Evolutionary conservation across 1,139 yeast genomes (phyloP).

Genomic region (Kodamaea sp.): DNA sequence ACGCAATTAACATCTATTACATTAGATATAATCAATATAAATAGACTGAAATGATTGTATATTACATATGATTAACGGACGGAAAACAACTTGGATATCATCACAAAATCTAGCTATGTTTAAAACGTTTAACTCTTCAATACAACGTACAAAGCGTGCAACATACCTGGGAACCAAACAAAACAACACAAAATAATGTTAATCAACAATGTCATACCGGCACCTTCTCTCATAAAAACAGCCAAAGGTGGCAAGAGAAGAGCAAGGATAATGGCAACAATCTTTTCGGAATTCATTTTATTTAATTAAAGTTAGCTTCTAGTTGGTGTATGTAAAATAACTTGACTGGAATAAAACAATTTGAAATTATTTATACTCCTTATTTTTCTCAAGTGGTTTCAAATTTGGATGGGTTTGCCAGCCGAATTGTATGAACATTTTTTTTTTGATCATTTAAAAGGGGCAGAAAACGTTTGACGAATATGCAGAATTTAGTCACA

Average conservation of each 20-base stretch:
- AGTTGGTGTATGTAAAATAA: neutral
- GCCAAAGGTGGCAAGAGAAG: slow-evolving; percentile 69
- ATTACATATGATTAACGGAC: no score
- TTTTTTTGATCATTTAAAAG: no score
- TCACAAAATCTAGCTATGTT: no score
- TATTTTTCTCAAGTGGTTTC: neutral
- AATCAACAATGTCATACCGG: slow-evolving; percentile 57
- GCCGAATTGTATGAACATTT: no score
- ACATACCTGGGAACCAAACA: slow-evolving; percentile 73
- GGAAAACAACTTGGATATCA: no score
- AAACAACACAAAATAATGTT: slow-evolving; percentile 59
- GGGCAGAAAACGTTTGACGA: no score
- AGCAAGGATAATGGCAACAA: slow-evolving; percentile 47
- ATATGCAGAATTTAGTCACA: no score
- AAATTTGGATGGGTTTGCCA: no score
- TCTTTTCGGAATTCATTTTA: slow-evolving; percentile 43
- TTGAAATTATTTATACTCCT: neutral
- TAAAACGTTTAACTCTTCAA: slow-evolving; percentile 23
- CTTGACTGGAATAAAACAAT: neutral
- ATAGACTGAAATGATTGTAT: no score
- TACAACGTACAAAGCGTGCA: slow-evolving; percentile 67
- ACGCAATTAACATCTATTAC: no score
- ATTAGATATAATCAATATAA: no score
- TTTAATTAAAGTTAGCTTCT: neutral
- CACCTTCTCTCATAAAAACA: slow-evolving; percentile 63